Base-by-base conservation (phyloP, 352 stramenopile genomes). In the Discostella stelligera region DNA sequence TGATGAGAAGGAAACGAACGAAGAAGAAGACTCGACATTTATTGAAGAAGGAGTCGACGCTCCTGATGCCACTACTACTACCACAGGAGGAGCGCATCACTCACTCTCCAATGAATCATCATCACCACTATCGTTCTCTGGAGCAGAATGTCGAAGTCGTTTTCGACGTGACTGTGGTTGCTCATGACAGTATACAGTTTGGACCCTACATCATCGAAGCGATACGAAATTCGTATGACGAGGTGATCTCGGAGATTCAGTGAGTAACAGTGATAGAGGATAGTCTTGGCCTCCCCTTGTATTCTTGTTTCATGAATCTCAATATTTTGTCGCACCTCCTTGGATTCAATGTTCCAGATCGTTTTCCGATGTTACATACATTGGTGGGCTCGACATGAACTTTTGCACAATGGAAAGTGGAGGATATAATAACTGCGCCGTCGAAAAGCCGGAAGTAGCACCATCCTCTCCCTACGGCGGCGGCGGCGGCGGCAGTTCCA, bases 151-250 rank as follows among this genome's bases (percentile, higher is more conserved):
- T 53, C 11, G 58, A 54, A 16, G 6, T 78, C 9, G 71, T 46
- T 39, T 72, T 53, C 16, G 50, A 59, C 49, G 46, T 78, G 9
- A 32, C 66, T 49, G 62, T 71, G 3, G 14, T 61, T 16, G 9
- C 32, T 0, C 14, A 32, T 46, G 41, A 66, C 23, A 20, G 18
- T 21, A 60, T 27, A 20, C 54, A 62, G 37, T 78, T 71, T 62
- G 61, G 37, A 9, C 21, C 70, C 8, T n/a, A 72, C n/a, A 71
- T 78, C 14, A 53, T 78, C 52, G 13, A 70, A 20, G 70, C 62
- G 61, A 49, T 71, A 18, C 32, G 44, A 14, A 53, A 60, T 41
- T 78, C 70, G 13, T 62, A 66, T 39, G 52, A 44, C 6, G 70
- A 71, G 11, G 14, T 78, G 8, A 23, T 72, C 10, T 20, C 65